phyloP scores from a whole-genome alignment of 2,329 filamentous ascomycete genomes.

The Paecilomyces formosus region DNA sequence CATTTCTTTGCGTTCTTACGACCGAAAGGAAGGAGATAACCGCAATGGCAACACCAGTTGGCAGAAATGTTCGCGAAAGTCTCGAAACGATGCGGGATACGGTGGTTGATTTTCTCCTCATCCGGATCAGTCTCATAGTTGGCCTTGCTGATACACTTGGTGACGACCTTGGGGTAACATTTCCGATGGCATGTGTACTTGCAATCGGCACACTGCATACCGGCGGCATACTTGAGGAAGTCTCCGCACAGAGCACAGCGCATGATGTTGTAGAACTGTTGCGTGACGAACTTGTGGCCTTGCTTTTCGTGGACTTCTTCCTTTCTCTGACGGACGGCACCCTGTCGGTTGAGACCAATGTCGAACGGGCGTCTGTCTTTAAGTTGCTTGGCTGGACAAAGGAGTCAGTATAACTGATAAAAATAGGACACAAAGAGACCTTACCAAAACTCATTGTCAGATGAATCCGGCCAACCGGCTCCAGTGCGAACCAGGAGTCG shows the following conservation, averaged over 20 bases:
- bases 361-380: slow-evolving; percentile 78
- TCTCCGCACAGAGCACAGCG: slow-evolving; percentile 95
- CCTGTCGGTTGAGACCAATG: slow-evolving; percentile 85
- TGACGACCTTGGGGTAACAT: slow-evolving; percentile 93
- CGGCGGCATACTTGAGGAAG: slow-evolving; percentile 95
- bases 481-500: slow-evolving; percentile 94
- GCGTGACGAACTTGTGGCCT: slow-evolving; percentile 96
- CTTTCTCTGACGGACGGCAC: slow-evolving; percentile 93
- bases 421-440: slow-evolving; percentile 8
- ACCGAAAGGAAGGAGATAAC: slow-evolving; percentile 88
- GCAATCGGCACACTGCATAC: slow-evolving; percentile 99
- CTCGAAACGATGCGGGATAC: slow-evolving; percentile 94
- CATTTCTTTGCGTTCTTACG: slow-evolving; percentile 94
- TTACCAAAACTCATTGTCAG: slow-evolving; percentile 77
- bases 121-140: slow-evolving; percentile 97
- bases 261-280: slow-evolving; percentile 99
- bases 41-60: slow-evolving; percentile 99
- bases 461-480: slow-evolving; percentile 88
- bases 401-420: neutral
- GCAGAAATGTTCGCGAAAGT: slow-evolving; percentile 96
- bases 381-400: slow-evolving; percentile 64
- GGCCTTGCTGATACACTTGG: slow-evolving; percentile 98
- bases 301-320: slow-evolving; percentile 98
- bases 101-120: slow-evolving; percentile 99
- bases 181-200: slow-evolving; percentile 99